Conservation (phyloP, 305 asterid species). For the Petunia hybrid region DNA sequence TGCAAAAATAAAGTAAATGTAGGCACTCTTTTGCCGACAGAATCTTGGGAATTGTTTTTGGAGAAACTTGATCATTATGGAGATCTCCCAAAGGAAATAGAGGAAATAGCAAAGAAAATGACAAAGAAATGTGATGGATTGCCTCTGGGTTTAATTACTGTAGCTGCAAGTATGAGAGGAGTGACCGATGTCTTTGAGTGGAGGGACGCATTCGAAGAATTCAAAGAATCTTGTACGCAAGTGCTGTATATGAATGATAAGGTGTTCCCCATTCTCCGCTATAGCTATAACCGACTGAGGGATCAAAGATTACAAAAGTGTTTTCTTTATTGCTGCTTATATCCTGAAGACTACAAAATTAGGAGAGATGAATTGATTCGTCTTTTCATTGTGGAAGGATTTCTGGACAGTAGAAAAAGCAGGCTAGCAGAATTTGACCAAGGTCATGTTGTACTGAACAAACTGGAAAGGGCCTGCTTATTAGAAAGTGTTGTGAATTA, state of each 20-base stretch:
- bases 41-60: conserved; percentile 42
- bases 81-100: background rate
- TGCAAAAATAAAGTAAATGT: conserved; percentile 36
- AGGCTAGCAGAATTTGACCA: conserved; percentile 35
- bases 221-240: conserved; percentile 30
- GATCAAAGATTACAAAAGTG: conserved; percentile 31
- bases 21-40: conserved; percentile 25
- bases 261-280: conserved; percentile 27
- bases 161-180: conserved; percentile 37
- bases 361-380: conserved; percentile 31
- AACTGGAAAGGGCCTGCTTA: conserved; percentile 37
- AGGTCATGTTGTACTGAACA: conserved; percentile 38
- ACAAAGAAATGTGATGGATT: conserved; percentile 33
- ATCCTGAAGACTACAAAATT: conserved; percentile 36
- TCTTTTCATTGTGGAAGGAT: conserved; percentile 28
- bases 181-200: conserved; percentile 35
- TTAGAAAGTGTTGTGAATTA: conserved; percentile 20
- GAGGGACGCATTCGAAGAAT: conserved; percentile 32
- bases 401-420: conserved; percentile 32
- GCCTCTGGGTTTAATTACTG: conserved; percentile 34
- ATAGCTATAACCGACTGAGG: conserved; percentile 31
- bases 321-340: conserved; percentile 36
- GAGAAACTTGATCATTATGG: conserved; percentile 7
- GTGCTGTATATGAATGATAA: conserved; percentile 21
- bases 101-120: conserved; percentile 24